Evolutionary conservation across 1,139 yeast genomes (phyloP), one percentile per base, ranked within the genome.

Genomic region (Protomyces pachydermus): DNA sequence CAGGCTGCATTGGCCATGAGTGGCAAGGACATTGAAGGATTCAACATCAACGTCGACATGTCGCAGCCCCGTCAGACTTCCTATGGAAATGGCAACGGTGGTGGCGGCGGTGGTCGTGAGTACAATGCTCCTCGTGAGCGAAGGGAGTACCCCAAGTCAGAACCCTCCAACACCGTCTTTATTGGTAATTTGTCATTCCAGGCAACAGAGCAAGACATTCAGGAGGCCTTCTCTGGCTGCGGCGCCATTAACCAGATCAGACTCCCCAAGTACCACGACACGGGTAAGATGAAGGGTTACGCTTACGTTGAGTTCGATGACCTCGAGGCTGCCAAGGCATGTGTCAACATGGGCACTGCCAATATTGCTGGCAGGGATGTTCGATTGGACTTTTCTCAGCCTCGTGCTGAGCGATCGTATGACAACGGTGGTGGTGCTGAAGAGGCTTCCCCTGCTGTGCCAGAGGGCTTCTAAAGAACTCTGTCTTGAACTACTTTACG

Each of bases 121-220:
- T 42, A 42, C 25, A 85, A 71, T 89, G 96, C 62, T 37, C 74
- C 66, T 69, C 67, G 42, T 60, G 61, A 45, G 50, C 54, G 48
- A 23, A 51, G 53, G 52, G 61, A 48, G 45, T 58, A 65, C 58
- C 56, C 60, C 12, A 62, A 60, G 12, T 55, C 64, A 4, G 65
- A 61, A 38, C 74, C 69, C 57, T 88, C 91, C 72, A 90, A 93
- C 67, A 93, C 98, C 68, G 79, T 93, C 71, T 93, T 93, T 74
- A 98, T 91, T 70, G 98, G 98, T 73, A 86, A 98, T 81, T 84
- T 93, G 74, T 91, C 98, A 37, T 93, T 98, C 98, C 88, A 86
- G 78, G 83, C 93, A 73, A 98, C 93, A 74, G 98, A 91, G 75
- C 96, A 85, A 67, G 88, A 96, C 96, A 84, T 93, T 76, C 81